A percentile compares a stretch with the other conserved stretches of the same genome.
Evolutionary conservation across 805 yeast species (phyloP).

Genomic region (Candida namnaoensis): DNA sequence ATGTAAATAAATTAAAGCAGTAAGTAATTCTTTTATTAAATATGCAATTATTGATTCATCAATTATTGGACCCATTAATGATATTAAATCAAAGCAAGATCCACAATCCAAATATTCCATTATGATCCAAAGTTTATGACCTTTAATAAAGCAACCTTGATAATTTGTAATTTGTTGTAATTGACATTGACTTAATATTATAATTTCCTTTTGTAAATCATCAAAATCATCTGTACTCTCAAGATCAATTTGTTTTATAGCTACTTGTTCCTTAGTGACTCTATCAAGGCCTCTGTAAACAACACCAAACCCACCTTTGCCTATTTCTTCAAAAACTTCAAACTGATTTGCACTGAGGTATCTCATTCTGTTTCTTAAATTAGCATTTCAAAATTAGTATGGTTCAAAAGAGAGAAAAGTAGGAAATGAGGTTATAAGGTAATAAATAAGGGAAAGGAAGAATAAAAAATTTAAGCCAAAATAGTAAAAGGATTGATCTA

Average conservation of each 20-base stretch:
- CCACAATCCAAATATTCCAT: conserved; percentile 99
- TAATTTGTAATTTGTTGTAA: conserved; percentile 82
- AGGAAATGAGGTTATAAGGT: too few species aligned
- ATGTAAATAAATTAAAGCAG: conserved; percentile 66
- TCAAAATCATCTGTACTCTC: conserved; percentile 89
- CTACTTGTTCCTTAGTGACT: conserved; percentile 71
- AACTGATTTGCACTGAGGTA: conserved; percentile 22
- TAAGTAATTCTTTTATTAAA: conserved; percentile 67
- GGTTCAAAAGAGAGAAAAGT: too few species aligned
- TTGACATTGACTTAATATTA: conserved; percentile 72
- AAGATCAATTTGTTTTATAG: conserved; percentile 84
- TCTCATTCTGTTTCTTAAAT: conserved; percentile 7
- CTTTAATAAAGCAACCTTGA: conserved; percentile 77
- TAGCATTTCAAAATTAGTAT: too few species aligned
- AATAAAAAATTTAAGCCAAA: too few species aligned
- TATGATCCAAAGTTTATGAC: conserved; percentile 86
- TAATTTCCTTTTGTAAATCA: conserved; percentile 89
- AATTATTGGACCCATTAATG: conserved; percentile 75
- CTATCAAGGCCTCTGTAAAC: conserved; percentile 80
- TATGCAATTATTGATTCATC: conserved; percentile 67
- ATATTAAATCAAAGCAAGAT: conserved; percentile 59
- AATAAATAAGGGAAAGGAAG: too few species aligned
- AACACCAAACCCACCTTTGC: conserved; percentile 93
- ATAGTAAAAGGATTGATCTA: too few species aligned
- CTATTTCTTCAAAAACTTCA: conserved; percentile 70